phyloP scores from a whole-genome alignment of 805 yeast species.

The Wickerhamomyces bisporus region DNA sequence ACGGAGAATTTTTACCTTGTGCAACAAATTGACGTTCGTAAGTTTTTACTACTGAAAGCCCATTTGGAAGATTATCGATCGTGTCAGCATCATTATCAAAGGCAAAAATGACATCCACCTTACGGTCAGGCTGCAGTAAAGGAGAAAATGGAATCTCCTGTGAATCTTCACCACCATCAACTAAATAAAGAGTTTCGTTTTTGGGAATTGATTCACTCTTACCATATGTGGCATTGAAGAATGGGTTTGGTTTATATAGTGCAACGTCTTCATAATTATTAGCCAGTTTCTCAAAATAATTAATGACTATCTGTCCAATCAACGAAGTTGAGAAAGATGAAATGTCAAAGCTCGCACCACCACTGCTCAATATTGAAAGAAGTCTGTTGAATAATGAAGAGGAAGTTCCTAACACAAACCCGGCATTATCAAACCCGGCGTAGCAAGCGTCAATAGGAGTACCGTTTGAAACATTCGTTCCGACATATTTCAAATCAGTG shows the following conservation, averaged over 20 bases:
- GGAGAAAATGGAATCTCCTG: slow-evolving; percentile 62
- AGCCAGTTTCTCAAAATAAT: slow-evolving; percentile 30
- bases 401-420: slow-evolving; percentile 78
- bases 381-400: slow-evolving; percentile 66
- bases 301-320: neutral
- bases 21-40: slow-evolving; percentile 52
- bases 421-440: slow-evolving; percentile 74
- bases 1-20: slow-evolving; percentile 52
- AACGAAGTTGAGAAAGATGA: slow-evolving; percentile 41
- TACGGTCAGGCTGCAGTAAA: slow-evolving; percentile 51
- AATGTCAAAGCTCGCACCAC: slow-evolving; percentile 48
- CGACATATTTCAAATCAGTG: slow-evolving; percentile 62
- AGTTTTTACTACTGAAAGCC: slow-evolving; percentile 50
- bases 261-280: slow-evolving; percentile 61
- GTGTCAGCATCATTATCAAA: slow-evolving; percentile 70
- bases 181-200: slow-evolving; percentile 43
- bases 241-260: slow-evolving; percentile 66
- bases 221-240: slow-evolving; percentile 38
- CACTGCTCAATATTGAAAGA: slow-evolving; percentile 45
- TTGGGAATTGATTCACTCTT: slow-evolving; percentile 31
- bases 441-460: slow-evolving; percentile 48
- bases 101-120: slow-evolving; percentile 58
- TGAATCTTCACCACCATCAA: slow-evolving; percentile 68
- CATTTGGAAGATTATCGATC: slow-evolving; percentile 57
- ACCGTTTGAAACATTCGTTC: slow-evolving; percentile 62